Percentiles rank a stretch among this genome's conserved stretches.
Evolutionary conservation across 73 alveolate genomes (phyloP).

Genomic region (Tetrahymena malaccensis): DNA sequence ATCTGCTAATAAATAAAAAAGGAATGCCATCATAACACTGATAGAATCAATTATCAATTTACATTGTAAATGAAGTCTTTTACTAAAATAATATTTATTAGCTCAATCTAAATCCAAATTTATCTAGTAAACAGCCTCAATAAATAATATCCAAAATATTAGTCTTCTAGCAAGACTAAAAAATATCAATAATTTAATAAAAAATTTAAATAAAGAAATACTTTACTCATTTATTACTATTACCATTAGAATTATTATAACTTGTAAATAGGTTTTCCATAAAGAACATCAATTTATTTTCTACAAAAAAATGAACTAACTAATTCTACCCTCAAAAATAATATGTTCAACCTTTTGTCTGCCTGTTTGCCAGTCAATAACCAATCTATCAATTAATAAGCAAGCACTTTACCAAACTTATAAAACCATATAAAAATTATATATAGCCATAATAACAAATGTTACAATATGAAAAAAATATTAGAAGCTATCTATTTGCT

Average conservation of each 20-base stretch:
- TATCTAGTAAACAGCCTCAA: background rate
- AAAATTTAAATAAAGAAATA: background rate
- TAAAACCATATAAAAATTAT: too few relatives aligned
- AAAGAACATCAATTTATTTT: background rate
- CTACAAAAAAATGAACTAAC: background rate
- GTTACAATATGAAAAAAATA: too few relatives aligned
- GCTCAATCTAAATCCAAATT: background rate
- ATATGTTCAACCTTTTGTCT: background rate
- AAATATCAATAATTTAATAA: background rate
- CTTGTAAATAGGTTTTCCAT: background rate
- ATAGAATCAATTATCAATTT: too few relatives aligned
- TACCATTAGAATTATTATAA: background rate
- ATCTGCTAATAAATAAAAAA: constrained; percentile 9
- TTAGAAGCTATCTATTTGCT: background rate
- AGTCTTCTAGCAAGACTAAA: background rate
- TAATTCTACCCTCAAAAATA: background rate
- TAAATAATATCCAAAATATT: background rate
- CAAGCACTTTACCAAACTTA: background rate
- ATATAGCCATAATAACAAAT: background rate
- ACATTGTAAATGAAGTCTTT: background rate
- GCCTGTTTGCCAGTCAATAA: background rate
- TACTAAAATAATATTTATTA: too few relatives aligned
- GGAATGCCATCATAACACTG: background rate
- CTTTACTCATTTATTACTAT: background rate
- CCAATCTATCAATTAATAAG: too few relatives aligned